A percentile compares a stretch with the other conserved stretches of the same genome.
These are phyloP conservation scores for Striga hermonthica DNA, from an alignment of 305 asterid genomes.

Conservation along the genomic window DNA sequence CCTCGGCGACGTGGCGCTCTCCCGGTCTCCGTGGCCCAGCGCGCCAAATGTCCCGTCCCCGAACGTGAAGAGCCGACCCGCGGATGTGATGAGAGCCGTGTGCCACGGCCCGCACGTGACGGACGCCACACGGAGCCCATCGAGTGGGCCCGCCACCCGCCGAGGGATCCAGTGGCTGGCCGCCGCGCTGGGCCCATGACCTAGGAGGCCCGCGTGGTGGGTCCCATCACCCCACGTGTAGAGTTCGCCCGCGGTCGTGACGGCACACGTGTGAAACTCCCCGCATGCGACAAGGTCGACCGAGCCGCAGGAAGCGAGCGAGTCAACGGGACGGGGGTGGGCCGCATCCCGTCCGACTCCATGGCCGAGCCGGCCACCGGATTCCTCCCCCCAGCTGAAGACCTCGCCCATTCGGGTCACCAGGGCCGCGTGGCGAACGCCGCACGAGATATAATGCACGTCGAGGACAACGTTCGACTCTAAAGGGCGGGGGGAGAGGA, in stretches of 20 bases:
- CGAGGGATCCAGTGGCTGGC: conserved; percentile 96
- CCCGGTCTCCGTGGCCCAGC: conserved; percentile 89
- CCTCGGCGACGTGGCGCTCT: conserved; percentile 56
- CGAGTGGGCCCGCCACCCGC: conserved; percentile 88
- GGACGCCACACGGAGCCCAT: conserved; percentile 73
- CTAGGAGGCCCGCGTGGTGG: conserved; percentile 86
- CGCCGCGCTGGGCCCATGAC: conserved; percentile 77
- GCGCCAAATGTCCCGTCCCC: conserved; percentile 98
- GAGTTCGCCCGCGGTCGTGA: conserved; percentile 80
- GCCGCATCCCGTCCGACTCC: conserved; percentile 72
- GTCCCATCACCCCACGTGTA: conserved; percentile 99
- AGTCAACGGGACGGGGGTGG: conserved; percentile 76
- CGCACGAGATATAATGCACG: conserved; percentile 87
- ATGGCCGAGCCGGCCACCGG: conserved; percentile 97
- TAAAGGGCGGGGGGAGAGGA: conserved; percentile 80
- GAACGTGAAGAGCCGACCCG: conserved; percentile 84
- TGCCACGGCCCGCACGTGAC: conserved; percentile 99
- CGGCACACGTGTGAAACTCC: conserved; percentile 94
- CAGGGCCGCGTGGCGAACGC: conserved; percentile 82
- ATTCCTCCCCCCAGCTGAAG: conserved; percentile 98
- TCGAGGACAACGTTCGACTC: conserved; percentile 82
- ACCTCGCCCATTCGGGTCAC: conserved; percentile 91
- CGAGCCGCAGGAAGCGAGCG: conserved; percentile 54
- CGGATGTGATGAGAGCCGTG: conserved; percentile 77
- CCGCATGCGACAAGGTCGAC: conserved; percentile 95